Evolutionary conservation across 2,329 filamentous ascomycete genomes (phyloP).

Genomic region (Colletotrichum echinochloae): DNA sequence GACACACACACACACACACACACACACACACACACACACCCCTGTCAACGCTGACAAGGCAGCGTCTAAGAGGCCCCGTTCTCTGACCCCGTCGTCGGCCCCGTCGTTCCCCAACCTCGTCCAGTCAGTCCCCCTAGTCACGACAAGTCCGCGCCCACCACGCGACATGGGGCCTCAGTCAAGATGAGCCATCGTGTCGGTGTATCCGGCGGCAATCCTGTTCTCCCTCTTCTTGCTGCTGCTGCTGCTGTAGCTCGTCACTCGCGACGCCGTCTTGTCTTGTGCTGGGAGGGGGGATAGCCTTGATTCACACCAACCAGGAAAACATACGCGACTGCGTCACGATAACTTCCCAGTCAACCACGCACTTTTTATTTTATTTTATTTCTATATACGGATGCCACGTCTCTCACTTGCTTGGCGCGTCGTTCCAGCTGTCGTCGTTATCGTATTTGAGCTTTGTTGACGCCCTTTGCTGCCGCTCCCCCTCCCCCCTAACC

Average conservation of each 20-base stretch:
- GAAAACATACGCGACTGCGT: not conserved
- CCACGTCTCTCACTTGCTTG: not conserved
- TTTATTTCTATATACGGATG: not conserved
- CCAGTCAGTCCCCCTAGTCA: conserved; percentile 12
- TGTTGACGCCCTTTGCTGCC: not conserved
- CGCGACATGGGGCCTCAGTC: conserved; percentile 15
- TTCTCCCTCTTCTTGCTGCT: not conserved
- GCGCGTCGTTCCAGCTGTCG: not conserved
- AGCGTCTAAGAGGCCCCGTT: not conserved
- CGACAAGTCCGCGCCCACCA: conserved; percentile 10
- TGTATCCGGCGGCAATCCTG: not conserved
- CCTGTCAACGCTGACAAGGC: not conserved
- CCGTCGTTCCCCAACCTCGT: conserved; percentile 18
- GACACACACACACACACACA: not conserved
- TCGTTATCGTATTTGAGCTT: not conserved
- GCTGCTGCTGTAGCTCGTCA: not conserved
- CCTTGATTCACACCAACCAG: conserved; percentile 4
- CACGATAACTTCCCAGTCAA: not conserved
- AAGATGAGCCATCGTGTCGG: conserved; percentile 4
- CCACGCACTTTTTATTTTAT: not conserved
- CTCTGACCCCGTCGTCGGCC: conserved; percentile 18
- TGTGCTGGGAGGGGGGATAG: not conserved
- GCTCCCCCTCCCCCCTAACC: not conserved
- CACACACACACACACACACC: not conserved
- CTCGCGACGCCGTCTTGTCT: not conserved